Evolutionary conservation across 2,329 filamentous ascomycete genomes (phyloP).

Genomic region (Curvularia verruculosa): DNA sequence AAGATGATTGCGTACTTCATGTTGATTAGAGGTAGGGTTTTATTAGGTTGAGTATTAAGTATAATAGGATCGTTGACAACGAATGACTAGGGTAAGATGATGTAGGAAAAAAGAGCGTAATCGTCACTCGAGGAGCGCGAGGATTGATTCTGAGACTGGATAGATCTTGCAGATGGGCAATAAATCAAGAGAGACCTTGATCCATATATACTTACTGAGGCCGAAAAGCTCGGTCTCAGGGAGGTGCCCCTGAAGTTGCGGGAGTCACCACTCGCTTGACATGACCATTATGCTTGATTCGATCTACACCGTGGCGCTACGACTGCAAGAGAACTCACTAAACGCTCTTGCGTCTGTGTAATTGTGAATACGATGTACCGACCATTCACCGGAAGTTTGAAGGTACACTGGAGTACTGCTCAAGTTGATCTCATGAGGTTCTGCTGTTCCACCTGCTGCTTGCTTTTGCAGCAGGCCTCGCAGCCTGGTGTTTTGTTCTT

Average conservation of each 20-base stretch:
- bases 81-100: conserved; percentile 38
- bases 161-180: neutral
- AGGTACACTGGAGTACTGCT: neutral
- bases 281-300: conserved; percentile 1
- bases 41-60: conserved; percentile 9
- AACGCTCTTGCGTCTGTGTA: neutral
- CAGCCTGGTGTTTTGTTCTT: too few relatives aligned
- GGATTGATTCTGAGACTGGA: conserved; percentile 8
- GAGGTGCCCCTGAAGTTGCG: conserved; percentile 20
- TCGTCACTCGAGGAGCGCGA: conserved; percentile 25
- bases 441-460: neutral
- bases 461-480: neutral
- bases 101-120: conserved; percentile 16
- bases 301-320: conserved; percentile 4
- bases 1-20: conserved; percentile 38
- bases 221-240: neutral
- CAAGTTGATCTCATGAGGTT: neutral
- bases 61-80: conserved; percentile 20
- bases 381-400: neutral
- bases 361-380: conserved; percentile 7
- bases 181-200: neutral
- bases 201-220: conserved; percentile 19
- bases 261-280: conserved; percentile 12
- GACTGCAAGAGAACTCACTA: conserved; percentile 4
- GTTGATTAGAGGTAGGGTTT: conserved; percentile 1